Evolutionary conservation across 2,329 filamentous ascomycete genomes (phyloP).

Genomic region (Penicillium crustosum): DNA sequence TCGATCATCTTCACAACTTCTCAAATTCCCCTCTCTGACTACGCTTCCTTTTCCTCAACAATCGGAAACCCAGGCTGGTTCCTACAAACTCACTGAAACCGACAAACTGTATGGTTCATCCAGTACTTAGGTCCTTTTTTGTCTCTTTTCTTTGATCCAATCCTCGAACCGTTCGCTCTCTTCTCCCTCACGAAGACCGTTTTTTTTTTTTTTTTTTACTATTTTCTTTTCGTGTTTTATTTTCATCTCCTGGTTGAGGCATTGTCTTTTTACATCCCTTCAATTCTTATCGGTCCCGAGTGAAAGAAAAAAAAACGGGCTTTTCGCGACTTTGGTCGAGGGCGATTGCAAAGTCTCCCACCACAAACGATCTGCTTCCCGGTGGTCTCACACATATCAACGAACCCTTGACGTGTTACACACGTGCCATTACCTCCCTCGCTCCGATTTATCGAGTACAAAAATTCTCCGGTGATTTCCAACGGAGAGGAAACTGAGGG

Average conservation of each 20-base stretch:
- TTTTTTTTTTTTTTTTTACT: conserved; percentile 3
- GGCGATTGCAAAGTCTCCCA: conserved; percentile 7
- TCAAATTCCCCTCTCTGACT: conserved; percentile 19
- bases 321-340: conserved; percentile 7
- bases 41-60: conserved; percentile 19
- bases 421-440: neutral
- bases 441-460: neutral
- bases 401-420: neutral
- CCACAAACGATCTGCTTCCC: conserved; percentile 1
- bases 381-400: conserved; percentile 3
- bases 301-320: conserved; percentile 3
- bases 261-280: conserved; percentile 13
- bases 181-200: conserved; percentile 3
- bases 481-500: conserved; percentile 4
- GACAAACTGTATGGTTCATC: neutral
- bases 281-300: conserved; percentile 1
- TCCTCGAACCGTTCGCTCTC: conserved; percentile 6
- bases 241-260: conserved; percentile 15
- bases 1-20: conserved; percentile 15
- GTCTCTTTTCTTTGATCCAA: conserved; percentile 6
- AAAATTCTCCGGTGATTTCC: neutral
- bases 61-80: conserved; percentile 27
- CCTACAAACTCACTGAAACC: conserved; percentile 9
- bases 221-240: conserved; percentile 9
- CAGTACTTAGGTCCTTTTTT: conserved; percentile 1